These are phyloP conservation scores for Apodospora peruviana DNA, from an alignment of 495 filamentous ascomycete species.

Conservation along the genomic window DNA sequence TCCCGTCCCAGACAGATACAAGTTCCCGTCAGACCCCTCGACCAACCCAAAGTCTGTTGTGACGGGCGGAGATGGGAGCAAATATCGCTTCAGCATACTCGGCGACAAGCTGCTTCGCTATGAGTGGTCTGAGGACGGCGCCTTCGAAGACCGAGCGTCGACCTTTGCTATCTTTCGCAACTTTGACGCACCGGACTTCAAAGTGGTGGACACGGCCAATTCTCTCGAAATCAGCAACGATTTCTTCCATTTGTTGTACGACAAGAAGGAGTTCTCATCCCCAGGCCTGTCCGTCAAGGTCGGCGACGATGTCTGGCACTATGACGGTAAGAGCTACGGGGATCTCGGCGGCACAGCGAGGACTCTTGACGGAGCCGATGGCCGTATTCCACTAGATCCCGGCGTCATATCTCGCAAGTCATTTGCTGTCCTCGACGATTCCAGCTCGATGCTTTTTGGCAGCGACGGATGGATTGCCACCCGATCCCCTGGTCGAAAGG, in stretches of 20 bases:
- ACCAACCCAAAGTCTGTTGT: conserved; percentile 44
- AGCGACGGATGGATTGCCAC: conserved; percentile 43
- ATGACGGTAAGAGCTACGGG: conserved; percentile 34
- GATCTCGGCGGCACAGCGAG: conserved; percentile 50
- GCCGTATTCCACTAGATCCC: conserved; percentile 39
- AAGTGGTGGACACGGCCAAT: conserved; percentile 30
- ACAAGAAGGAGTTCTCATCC: conserved; percentile 44
- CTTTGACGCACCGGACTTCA: conserved; percentile 43
- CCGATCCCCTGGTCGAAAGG: conserved; percentile 36
- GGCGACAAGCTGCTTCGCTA: conserved; percentile 47
- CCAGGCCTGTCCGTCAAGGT: conserved; percentile 35
- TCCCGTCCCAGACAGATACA: conserved; percentile 33
- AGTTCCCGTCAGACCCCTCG: conserved; percentile 38
- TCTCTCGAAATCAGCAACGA: conserved; percentile 45
- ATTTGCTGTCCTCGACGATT: conserved; percentile 48
- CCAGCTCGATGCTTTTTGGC: conserved; percentile 53
- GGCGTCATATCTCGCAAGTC: conserved; percentile 45
- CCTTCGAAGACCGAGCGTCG: conserved; percentile 54
- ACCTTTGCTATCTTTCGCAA: conserved; percentile 49
- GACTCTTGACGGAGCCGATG: conserved; percentile 49
- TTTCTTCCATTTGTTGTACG: conserved; percentile 46
- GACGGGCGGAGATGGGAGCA: conserved; percentile 23
- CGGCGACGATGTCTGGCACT: conserved; percentile 38
- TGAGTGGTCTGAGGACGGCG: conserved; percentile 51
- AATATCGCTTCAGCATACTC: conserved; percentile 53